Evolutionary conservation across 129 eudicot genomes (phyloP).

Genomic region (Tagetes erecta): DNA sequence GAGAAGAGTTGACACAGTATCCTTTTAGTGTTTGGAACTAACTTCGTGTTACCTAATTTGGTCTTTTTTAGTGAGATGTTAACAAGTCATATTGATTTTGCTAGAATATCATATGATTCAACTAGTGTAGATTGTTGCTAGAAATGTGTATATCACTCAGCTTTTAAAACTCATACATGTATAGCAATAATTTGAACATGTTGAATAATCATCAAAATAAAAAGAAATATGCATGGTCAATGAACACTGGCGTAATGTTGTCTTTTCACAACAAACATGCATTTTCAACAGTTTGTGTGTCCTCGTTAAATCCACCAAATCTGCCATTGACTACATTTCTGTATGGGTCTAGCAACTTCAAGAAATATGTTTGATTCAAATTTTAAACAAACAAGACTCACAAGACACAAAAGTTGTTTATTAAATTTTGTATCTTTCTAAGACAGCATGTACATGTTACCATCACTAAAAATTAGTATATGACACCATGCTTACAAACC

Average conservation of each 20-base stretch:
- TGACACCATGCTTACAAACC: neutral
- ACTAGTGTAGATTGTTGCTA: no score
- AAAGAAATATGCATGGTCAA: no score
- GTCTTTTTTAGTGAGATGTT: no score
- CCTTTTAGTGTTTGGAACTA: no score
- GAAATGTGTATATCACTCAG: no score
- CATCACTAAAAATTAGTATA: neutral
- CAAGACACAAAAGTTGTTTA: neutral
- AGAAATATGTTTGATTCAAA: neutral
- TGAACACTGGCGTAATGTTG: neutral
- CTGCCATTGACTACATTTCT: neutral
- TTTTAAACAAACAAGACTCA: neutral
- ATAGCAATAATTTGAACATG: no score
- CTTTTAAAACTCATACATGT: no score
- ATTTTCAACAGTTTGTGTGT: neutral
- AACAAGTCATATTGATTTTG: no score
- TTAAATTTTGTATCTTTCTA: neutral
- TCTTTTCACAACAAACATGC: slow-evolving; percentile 17
- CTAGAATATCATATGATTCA: no score
- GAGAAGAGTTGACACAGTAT: no score
- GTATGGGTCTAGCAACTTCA: slow-evolving; percentile 13
- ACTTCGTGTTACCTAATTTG: no score
- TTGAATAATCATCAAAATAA: no score
- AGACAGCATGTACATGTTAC: neutral
- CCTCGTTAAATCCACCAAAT: neutral